Base-by-base conservation (phyloP, 306 rosid species). In the Lathyrus sativus region DNA sequence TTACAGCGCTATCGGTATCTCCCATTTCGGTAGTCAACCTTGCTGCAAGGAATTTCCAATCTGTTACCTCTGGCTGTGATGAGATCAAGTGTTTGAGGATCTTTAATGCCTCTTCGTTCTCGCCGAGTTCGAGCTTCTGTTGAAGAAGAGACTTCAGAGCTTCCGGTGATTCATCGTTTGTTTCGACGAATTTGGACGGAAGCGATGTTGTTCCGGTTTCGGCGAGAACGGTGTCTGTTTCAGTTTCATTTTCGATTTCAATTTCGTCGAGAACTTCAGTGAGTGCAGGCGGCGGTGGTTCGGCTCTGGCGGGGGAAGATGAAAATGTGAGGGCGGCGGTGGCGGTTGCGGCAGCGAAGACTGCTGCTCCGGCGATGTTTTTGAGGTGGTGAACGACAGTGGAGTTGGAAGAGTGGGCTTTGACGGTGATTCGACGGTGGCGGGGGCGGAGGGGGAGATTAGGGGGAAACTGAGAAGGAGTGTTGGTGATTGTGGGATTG, bases 41-140 rank as follows among this genome's bases (percentile, higher is more conserved):
- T 0, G 93, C 98, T 66, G 78, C 81, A 2, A 88, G 81, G 67
- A 88, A 85, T 56, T 92, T 92, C 98, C 96, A 92, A 33, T 92
- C 96, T 3, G 78, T 82, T 43, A 26, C 79, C 15, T 74, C 74
- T 0, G 96, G 96, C 57, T 88, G 96, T 18, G 90, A 89, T 1
- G 82, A 55, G 26, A 70, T 74, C 72, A 92, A 38, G 10, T 82
- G 82, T 29, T 75, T 74, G 65, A 92, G 71, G 24, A 90, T 84
- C 78, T 75, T 68, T 37, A 88, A 43, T 4, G 93, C 96, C 57
- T 88, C 93, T 13, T 80, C 86, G 50, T 88, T 93, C 61, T 92
- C 96, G 13, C 96, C 85, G 24, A 62, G 76, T 65, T 90, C 96
- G 12, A 92, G 93, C 81, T 90, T 90, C 70, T 85, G 81, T 78